Base-by-base conservation (phyloP, 2,329 filamentous ascomycete species). In the Stachybotrys chartarum region DNA sequence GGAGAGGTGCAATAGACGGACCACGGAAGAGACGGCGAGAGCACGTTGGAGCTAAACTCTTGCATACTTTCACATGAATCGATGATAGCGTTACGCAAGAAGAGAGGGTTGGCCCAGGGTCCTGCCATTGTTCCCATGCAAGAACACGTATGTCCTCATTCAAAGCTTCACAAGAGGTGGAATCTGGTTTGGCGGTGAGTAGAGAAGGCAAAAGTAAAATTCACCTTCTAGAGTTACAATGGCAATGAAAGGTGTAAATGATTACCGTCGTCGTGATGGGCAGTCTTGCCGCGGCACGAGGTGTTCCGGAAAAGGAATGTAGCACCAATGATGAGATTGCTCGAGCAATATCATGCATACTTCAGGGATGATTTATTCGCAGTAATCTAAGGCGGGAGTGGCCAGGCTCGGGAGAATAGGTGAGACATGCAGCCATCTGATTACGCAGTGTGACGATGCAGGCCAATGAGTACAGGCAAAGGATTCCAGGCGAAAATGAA, bases 1-100 rank as follows among this genome's bases (percentile, higher is more conserved):
- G 24, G 24, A 24, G 24, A 24, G 24, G 24, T 24, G 24, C 24
- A 24, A 3, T 24, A 24, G 24, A 24, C 24, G 24, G 24, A 24
- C 24, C 24, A 24, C 24, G 4, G 24, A 24, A 24, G 24, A 24
- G 35, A 42, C 5, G 35, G 3, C 3, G 35, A 42, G 2, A 42
- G 14, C 35, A 14, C 35, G 10, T 42, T 24, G 24, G 35, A 5
- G 35, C 35, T 42, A 14, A 10, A 42, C 14, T 42, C 61, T 57
- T 65, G 64, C 63, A 63, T 18, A 24, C 16, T 50, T 18, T 30
- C 18, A 42, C 5, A 14, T 10, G 7, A 50, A 50, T 50, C 12
- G 30, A 42, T 42, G 14, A 42, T 14, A 42, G 35, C 35, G 35
- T 42, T 42, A 42, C 8, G 35, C 8, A 14, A 10, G 35, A 14